phyloP scores from a whole-genome alignment of 2,329 filamentous ascomycete genomes.

The Colletotrichum euphorbiae region DNA sequence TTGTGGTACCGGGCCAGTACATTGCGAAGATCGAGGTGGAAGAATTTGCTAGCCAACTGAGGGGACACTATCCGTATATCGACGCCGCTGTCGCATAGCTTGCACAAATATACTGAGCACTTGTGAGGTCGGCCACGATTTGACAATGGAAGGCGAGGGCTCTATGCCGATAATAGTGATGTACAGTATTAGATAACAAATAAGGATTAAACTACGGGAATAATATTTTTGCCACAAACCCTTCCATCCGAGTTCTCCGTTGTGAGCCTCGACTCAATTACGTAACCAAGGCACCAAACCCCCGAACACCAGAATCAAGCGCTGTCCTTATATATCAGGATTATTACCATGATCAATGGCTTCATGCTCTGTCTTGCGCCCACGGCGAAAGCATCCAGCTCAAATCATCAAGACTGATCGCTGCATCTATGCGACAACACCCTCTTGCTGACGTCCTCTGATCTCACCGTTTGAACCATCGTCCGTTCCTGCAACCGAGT shows the following conservation, averaged over 20 bases:
- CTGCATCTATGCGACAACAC: slow-evolving; percentile 56
- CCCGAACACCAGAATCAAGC: slow-evolving; percentile 29
- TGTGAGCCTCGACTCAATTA: slow-evolving; percentile 17
- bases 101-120: neutral
- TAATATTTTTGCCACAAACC: slow-evolving; percentile 6
- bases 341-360: slow-evolving; percentile 12
- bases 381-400: neutral
- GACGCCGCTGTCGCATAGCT: neutral
- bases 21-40: slow-evolving; percentile 92
- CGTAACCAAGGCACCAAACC: slow-evolving; percentile 24
- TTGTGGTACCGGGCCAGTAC: slow-evolving; percentile 89
- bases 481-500: slow-evolving; percentile 64
- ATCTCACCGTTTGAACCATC: slow-evolving; percentile 66
- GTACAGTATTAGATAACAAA: slow-evolving; percentile 4
- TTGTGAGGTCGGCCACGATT: neutral
- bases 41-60: slow-evolving; percentile 72
- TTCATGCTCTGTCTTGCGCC: neutral
- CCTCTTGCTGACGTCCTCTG: slow-evolving; percentile 66
- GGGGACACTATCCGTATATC: slow-evolving; percentile 32
- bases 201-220: slow-evolving; percentile 21
- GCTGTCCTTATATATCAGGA: neutral
- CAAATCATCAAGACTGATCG: neutral
- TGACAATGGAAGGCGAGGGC: neutral
- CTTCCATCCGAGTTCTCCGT: slow-evolving; percentile 2
- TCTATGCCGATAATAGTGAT: neutral